phyloP scores from a whole-genome alignment of 1,139 yeast species.

The Yamadazyma dendronema region DNA sequence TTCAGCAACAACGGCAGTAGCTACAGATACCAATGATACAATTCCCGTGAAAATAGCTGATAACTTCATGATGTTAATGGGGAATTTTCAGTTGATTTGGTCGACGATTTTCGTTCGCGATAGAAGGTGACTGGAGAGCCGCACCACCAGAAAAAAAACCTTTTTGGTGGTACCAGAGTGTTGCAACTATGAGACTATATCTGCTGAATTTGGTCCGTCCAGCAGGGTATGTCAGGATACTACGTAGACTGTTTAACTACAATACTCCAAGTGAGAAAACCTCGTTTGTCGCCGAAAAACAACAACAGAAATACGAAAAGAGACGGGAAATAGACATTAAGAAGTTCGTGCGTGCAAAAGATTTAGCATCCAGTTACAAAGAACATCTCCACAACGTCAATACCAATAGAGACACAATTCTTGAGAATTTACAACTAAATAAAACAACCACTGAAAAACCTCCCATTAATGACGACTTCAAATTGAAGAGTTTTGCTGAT shows the following conservation, averaged over 20 bases:
- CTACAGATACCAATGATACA: constrained; percentile 18
- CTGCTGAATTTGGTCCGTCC: neutral
- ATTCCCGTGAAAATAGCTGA: constrained; percentile 17
- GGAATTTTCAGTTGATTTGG: neutral
- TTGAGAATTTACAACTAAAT: neutral
- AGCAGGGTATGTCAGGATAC: too few relatives aligned
- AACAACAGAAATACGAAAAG: constrained; percentile 7
- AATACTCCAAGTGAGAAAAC: neutral
- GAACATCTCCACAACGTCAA: neutral
- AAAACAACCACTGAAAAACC: neutral
- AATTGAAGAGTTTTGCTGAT: neutral
- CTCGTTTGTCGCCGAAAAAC: neutral
- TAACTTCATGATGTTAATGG: constrained; percentile 18
- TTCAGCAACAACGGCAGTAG: constrained; percentile 16
- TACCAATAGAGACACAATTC: neutral
- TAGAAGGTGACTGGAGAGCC: neutral
- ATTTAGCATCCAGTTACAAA: constrained; percentile 5
- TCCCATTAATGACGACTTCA: neutral
- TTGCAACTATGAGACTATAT: too few relatives aligned
- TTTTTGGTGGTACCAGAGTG: too few relatives aligned
- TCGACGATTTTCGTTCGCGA: neutral
- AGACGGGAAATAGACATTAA: constrained; percentile 9
- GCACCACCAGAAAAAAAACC: too few relatives aligned
- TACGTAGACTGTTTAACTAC: neutral
- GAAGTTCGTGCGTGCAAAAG: constrained; percentile 4